These are phyloP conservation scores for Epithele typhae DNA, from an alignment of 768 basidiomycete species.

Conservation along the genomic window DNA sequence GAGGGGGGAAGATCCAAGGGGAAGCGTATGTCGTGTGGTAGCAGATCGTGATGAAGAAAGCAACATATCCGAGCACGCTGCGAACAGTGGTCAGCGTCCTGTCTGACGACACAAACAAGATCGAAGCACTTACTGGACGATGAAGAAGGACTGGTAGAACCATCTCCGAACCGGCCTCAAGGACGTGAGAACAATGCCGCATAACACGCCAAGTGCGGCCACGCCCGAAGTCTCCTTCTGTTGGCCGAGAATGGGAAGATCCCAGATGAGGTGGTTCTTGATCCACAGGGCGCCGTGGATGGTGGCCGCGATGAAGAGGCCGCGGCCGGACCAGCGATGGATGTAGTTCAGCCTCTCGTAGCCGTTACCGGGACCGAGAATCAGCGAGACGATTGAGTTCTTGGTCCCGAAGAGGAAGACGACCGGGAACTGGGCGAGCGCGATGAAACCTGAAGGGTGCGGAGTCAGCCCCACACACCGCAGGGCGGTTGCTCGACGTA, in stretches of 20 bases:
- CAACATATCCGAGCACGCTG: constrained; percentile 47
- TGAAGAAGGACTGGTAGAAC: constrained; percentile 68
- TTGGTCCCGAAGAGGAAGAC: constrained; percentile 57
- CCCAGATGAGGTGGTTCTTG: constrained; percentile 56
- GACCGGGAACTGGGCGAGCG: constrained; percentile 53
- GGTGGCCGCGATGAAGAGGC: constrained; percentile 41
- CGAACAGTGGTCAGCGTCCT: not conserved
- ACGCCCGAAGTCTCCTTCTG: constrained; percentile 78
- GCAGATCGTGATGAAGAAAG: constrained; percentile 67
- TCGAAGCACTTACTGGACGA: constrained; percentile 68
- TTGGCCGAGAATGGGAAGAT: constrained; percentile 55
- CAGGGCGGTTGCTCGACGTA: constrained; percentile 30
- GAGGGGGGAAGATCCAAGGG: constrained; percentile 81
- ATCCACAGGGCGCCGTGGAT: constrained; percentile 71
- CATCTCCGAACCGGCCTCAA: constrained; percentile 55
- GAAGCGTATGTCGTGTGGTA: constrained; percentile 79
- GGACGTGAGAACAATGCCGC: constrained; percentile 61
- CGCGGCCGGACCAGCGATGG: constrained; percentile 56
- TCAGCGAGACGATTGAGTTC: constrained; percentile 43
- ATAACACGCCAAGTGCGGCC: constrained; percentile 59
- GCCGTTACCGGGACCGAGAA: constrained; percentile 42
- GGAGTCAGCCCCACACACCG: too few relatives aligned
- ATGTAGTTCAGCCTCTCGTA: constrained; percentile 59
- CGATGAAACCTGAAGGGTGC: constrained; percentile 47
- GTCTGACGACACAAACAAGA: too few relatives aligned